phyloP scores from a whole-genome alignment of 306 rosid species.

The Malus orientalis region DNA sequence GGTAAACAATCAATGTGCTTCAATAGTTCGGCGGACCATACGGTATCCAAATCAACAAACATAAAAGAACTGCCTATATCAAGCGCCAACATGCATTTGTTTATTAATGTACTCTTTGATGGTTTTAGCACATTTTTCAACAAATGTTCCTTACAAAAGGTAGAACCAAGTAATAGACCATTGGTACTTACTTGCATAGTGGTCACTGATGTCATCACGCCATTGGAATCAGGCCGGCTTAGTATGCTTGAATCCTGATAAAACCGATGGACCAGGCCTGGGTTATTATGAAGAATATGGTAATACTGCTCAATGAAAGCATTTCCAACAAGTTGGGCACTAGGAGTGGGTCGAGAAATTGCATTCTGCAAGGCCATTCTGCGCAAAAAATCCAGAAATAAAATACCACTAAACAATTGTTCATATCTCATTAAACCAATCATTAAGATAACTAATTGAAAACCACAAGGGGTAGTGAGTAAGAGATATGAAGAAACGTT shows the following conservation, averaged over 20 bases:
- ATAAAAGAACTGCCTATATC: background rate
- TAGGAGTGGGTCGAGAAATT: slow-evolving; percentile 33
- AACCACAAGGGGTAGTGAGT: background rate
- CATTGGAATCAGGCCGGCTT: slow-evolving; percentile 63
- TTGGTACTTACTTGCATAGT: slow-evolving; percentile 63
- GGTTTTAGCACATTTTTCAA: background rate
- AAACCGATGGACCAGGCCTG: slow-evolving; percentile 57
- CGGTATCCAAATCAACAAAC: background rate
- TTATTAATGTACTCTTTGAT: background rate
- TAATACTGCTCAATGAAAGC: slow-evolving; percentile 85
- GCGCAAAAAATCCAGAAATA: background rate
- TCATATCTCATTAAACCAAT: slow-evolving; percentile 6
- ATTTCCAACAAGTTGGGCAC: slow-evolving; percentile 60
- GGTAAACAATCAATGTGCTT: background rate
- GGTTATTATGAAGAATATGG: slow-evolving; percentile 71
- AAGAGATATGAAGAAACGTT: background rate
- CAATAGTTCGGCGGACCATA: background rate
- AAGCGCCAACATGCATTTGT: background rate
- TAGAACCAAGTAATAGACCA: background rate
- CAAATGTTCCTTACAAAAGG: background rate
- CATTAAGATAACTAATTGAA: slow-evolving; percentile 5
- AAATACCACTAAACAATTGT: background rate
- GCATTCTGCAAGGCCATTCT: slow-evolving; percentile 64
- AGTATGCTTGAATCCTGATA: slow-evolving; percentile 66
- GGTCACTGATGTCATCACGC: slow-evolving; percentile 61